Evolutionary conservation across 2,329 filamentous ascomycete species (phyloP).

Genomic region (Fusarium falciforme): DNA sequence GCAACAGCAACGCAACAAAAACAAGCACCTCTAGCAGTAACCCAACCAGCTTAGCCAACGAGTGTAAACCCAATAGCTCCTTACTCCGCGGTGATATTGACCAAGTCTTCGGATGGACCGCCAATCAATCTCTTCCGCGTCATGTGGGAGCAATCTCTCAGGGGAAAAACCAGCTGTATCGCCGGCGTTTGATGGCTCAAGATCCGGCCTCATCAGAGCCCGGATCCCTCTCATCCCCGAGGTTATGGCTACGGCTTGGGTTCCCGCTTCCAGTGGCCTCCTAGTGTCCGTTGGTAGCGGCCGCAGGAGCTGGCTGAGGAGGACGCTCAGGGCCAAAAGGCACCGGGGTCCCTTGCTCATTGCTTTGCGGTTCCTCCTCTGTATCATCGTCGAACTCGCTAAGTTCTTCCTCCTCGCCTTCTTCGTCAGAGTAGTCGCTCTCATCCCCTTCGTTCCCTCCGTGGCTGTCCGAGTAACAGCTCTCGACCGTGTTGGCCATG

Average conservation of each 20-base stretch:
- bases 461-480: constrained; percentile 65
- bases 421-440: constrained; percentile 73
- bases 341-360: constrained; percentile 51
- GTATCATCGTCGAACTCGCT: constrained; percentile 74
- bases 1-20: constrained; percentile 29
- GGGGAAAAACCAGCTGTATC: not conserved
- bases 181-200: not conserved
- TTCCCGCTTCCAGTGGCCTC: constrained; percentile 38
- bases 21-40: constrained; percentile 29
- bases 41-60: constrained; percentile 32
- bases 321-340: constrained; percentile 62
- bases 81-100: constrained; percentile 10
- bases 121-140: constrained; percentile 1
- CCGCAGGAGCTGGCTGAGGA: constrained; percentile 50
- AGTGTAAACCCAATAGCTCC: constrained; percentile 12
- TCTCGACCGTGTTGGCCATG: constrained; percentile 70
- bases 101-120: constrained; percentile 16
- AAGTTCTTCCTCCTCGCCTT: constrained; percentile 71
- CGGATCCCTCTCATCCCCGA: not conserved
- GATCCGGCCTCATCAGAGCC: not conserved
- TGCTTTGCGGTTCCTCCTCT: constrained; percentile 60
- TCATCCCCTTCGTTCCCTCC: constrained; percentile 65
- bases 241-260: constrained; percentile 22
- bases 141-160: constrained; percentile 6
- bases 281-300: constrained; percentile 59